Evolutionary conservation across 192 early-diverging fungal species (phyloP).

Genomic region (Cladochytrium replicatum): DNA sequence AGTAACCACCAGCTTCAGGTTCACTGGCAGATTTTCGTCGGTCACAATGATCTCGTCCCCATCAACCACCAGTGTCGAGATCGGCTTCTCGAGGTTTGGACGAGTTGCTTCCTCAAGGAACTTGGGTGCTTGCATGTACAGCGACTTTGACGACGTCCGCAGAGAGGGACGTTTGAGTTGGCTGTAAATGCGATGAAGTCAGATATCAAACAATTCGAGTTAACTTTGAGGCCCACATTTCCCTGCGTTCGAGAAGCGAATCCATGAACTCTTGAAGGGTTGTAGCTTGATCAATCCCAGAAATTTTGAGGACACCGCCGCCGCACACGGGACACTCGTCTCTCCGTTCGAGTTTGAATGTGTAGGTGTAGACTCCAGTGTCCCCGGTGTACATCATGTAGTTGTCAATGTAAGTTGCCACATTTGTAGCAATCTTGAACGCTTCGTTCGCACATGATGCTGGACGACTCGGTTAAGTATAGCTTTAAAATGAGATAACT

Average conservation of each 20-base stretch:
- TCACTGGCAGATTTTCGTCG: constrained; percentile 62
- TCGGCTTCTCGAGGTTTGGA: constrained; percentile 69
- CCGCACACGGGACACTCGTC: constrained; percentile 91
- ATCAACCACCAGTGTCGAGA: constrained; percentile 54
- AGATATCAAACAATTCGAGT: not conserved
- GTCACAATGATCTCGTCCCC: constrained; percentile 73
- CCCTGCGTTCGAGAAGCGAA: constrained; percentile 58
- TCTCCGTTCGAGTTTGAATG: constrained; percentile 73
- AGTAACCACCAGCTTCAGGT: constrained; percentile 19
- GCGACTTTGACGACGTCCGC: constrained; percentile 32
- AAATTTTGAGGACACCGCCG: constrained; percentile 23
- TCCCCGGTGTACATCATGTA: constrained; percentile 97
- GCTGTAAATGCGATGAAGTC: constrained; percentile 24
- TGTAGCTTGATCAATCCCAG: constrained; percentile 37
- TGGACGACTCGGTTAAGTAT: constrained; percentile 12
- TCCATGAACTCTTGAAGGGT: constrained; percentile 81
- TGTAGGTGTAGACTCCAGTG: constrained; percentile 80
- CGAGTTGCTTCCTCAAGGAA: constrained; percentile 67
- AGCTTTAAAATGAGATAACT: constrained; percentile 21
- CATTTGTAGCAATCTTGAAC: constrained; percentile 77
- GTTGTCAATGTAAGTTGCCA: constrained; percentile 73
- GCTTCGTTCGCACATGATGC: constrained; percentile 92
- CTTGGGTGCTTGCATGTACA: constrained; percentile 86
- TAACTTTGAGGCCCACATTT: constrained; percentile 42
- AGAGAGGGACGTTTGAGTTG: constrained; percentile 85